Evolutionary conservation across 306 rosid genomes (phyloP).

Genomic region (Prunus armeniaca): DNA sequence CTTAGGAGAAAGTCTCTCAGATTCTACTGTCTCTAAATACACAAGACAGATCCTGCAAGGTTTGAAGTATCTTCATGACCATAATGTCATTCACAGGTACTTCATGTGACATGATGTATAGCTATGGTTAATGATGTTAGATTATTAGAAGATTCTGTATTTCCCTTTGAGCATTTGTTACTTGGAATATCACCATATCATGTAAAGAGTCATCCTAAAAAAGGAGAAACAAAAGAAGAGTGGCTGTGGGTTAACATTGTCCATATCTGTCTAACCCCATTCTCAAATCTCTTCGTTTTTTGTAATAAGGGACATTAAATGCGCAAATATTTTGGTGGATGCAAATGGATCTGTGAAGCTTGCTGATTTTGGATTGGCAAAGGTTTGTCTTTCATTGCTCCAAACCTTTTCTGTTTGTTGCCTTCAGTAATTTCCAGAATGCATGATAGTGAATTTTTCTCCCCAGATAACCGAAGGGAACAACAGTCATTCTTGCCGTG

Average conservation of each 20-base stretch:
- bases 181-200: neutral
- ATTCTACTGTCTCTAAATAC: too few relatives aligned
- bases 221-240: neutral
- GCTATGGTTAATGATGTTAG: neutral
- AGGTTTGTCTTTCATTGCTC: too few relatives aligned
- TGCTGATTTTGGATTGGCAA: too few relatives aligned
- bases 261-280: neutral
- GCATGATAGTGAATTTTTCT: constrained; percentile 8
- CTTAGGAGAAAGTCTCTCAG: too few relatives aligned
- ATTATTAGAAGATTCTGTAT: neutral
- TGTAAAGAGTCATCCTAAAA: too few relatives aligned
- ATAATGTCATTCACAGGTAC: too few relatives aligned
- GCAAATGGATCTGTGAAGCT: too few relatives aligned
- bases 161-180: neutral
- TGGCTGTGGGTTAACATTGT: constrained; percentile 57
- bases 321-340: too few relatives aligned
- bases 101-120: too few relatives aligned
- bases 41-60: too few relatives aligned
- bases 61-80: too few relatives aligned
- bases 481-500: constrained; percentile 61
- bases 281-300: neutral
- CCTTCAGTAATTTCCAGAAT: neutral
- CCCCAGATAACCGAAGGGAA: constrained; percentile 66
- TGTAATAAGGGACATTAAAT: too few relatives aligned
- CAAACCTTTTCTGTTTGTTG: neutral